phyloP scores from a whole-genome alignment of 148 eudicot species.

The Diospyros kaki region DNA sequence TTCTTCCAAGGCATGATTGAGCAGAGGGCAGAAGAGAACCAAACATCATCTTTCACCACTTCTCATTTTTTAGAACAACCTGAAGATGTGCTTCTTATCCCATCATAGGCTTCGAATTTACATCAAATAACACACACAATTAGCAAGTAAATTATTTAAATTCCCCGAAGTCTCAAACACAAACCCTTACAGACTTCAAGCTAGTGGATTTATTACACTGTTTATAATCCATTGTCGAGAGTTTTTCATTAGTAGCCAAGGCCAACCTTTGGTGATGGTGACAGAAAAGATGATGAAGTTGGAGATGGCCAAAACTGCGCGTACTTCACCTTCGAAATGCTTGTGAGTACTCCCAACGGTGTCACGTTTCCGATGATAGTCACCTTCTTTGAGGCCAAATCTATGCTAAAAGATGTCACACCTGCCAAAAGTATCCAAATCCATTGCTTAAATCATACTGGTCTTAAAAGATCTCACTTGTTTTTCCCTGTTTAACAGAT shows the following conservation, averaged over 20 bases:
- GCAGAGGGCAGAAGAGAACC: constrained; percentile 11
- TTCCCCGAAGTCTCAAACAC: not conserved
- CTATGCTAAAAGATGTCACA: constrained; percentile 66
- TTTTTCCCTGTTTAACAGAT: not conserved
- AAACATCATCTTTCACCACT: constrained; percentile 10
- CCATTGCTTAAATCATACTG: not conserved
- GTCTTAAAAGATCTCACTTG: not conserved
- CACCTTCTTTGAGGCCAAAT: constrained; percentile 72
- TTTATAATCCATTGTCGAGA: not conserved
- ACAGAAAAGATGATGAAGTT: constrained; percentile 33
- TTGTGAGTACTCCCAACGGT: constrained; percentile 57
- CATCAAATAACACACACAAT: not conserved
- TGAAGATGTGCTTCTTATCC: constrained; percentile 2
- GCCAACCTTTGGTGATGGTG: constrained; percentile 23
- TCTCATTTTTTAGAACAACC: constrained; percentile 15
- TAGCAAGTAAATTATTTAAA: constrained; percentile 7
- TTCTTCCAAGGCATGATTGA: constrained; percentile 13
- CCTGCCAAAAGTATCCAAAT: constrained; percentile 37
- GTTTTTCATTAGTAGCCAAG: not conserved
- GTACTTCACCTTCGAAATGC: constrained; percentile 77
- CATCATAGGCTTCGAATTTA: not conserved
- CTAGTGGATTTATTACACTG: not conserved
- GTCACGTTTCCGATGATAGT: constrained; percentile 67
- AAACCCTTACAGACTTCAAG: constrained; percentile 11
- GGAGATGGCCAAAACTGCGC: constrained; percentile 87